These are phyloP conservation scores for Penicillium mononematosum DNA, from an alignment of 495 filamentous ascomycete species.

Conservation along the genomic window DNA sequence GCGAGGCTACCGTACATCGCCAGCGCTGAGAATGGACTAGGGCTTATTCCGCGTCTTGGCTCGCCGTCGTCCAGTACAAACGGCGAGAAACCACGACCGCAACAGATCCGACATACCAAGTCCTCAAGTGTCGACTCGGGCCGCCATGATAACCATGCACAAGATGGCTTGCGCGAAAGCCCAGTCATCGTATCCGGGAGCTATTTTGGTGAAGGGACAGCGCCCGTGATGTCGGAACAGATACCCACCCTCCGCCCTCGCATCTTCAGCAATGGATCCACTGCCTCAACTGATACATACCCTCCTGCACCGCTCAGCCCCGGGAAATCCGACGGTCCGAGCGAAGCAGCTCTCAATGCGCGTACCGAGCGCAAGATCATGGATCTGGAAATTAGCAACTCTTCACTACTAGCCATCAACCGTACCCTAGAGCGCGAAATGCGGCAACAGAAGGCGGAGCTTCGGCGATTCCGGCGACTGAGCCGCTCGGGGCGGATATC, in stretches of 20 bases:
- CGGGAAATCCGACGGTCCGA: constrained; percentile 42
- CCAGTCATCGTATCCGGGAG: constrained; percentile 34
- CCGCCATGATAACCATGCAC: constrained; percentile 18
- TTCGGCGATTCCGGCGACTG: constrained; percentile 78
- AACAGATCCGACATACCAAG: constrained; percentile 34
- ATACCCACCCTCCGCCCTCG: constrained; percentile 39
- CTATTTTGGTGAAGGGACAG: constrained; percentile 21
- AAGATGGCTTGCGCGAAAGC: constrained; percentile 36
- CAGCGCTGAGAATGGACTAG: constrained; percentile 13
- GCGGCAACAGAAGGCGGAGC: constrained; percentile 83
- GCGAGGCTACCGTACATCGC: constrained; percentile 6
- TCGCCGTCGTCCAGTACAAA: constrained; percentile 25
- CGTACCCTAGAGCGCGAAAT: constrained; percentile 87
- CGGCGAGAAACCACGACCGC: constrained; percentile 18
- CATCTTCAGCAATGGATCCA: constrained; percentile 43
- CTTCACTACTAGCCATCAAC: constrained; percentile 95
- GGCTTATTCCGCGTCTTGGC: constrained; percentile 20
- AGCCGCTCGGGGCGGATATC: constrained; percentile 75
- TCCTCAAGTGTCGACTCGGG: constrained; percentile 42
- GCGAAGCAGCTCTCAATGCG: constrained; percentile 74
- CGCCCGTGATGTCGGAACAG: constrained; percentile 31
- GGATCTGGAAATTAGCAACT: constrained; percentile 97
- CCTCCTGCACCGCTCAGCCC: constrained; percentile 43
- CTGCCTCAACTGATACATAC: constrained; percentile 32
- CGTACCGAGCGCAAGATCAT: constrained; percentile 91